Percentiles rank a stretch among this genome's conserved stretches.
Evolutionary conservation across 306 rosid genomes (phyloP).

Genomic region (Cucumis cinereus): DNA sequence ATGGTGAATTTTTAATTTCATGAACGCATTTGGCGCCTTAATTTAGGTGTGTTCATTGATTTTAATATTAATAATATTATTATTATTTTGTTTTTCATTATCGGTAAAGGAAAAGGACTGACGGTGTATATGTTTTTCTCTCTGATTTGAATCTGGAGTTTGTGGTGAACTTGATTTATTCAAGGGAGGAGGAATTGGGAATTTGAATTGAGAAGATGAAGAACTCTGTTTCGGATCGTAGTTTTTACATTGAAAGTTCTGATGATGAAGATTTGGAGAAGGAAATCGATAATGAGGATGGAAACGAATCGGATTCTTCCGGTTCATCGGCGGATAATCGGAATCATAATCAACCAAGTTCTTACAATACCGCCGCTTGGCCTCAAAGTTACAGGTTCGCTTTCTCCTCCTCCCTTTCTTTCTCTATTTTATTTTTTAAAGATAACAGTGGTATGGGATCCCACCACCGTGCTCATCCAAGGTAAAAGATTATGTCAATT

Average conservation of each 20-base stretch:
- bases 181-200: not conserved
- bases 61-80: too few relatives aligned
- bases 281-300: conserved; percentile 41
- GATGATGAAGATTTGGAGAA: conserved; percentile 61
- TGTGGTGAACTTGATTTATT: not conserved
- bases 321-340: conserved; percentile 37
- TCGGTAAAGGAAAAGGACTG: not conserved
- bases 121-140: too few relatives aligned
- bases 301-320: conserved; percentile 73
- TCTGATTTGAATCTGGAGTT: not conserved
- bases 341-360: conserved; percentile 47
- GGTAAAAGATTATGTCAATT: too few relatives aligned
- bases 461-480: too few relatives aligned
- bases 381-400: conserved; percentile 93
- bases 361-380: conserved; percentile 64
- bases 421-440: too few relatives aligned
- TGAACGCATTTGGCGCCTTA: not conserved
- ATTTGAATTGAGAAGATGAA: conserved; percentile 32
- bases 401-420: not conserved
- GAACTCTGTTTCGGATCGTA: conserved; percentile 62
- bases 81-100: not conserved
- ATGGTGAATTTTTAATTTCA: not conserved
- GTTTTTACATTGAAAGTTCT: conserved; percentile 70
- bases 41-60: not conserved
- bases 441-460: too few relatives aligned